These are phyloP conservation scores for Cucurbita argyrosperma DNA, from an alignment of 306 rosid species.

Conservation along the genomic window DNA sequence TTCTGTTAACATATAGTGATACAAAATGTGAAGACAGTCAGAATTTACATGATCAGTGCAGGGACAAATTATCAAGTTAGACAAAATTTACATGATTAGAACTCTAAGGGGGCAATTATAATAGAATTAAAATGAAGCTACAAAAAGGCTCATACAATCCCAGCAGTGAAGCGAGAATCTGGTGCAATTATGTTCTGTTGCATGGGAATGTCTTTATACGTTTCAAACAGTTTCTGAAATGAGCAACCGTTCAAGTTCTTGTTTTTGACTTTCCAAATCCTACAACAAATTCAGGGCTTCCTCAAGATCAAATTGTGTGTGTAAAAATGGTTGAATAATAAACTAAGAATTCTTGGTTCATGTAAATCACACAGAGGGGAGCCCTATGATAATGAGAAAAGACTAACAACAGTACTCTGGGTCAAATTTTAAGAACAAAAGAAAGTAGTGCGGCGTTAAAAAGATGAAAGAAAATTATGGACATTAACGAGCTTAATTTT, in stretches of 20 bases:
- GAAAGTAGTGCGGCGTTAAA: background rate
- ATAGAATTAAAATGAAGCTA: background rate
- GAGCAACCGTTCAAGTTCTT: constrained; percentile 6
- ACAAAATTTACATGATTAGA: background rate
- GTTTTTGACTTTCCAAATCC: background rate
- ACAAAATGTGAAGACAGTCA: background rate
- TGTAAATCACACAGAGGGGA: background rate
- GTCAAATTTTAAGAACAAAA: background rate
- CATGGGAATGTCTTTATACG: background rate
- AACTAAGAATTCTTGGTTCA: background rate
- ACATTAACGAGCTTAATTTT: background rate
- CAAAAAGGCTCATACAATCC: background rate
- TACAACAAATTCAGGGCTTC: background rate
- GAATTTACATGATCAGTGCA: background rate
- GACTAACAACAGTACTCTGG: background rate
- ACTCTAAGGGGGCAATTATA: background rate
- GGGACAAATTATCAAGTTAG: background rate
- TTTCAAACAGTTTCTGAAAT: background rate
- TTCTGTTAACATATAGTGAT: background rate
- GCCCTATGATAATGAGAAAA: background rate
- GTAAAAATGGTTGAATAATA: background rate
- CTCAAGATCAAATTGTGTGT: background rate
- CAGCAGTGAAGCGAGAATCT: background rate
- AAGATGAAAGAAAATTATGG: background rate
- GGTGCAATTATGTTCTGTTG: background rate